Conservation (phyloP, 768 basidiomycete genomes). For the Suillus cothurnatus region DNA sequence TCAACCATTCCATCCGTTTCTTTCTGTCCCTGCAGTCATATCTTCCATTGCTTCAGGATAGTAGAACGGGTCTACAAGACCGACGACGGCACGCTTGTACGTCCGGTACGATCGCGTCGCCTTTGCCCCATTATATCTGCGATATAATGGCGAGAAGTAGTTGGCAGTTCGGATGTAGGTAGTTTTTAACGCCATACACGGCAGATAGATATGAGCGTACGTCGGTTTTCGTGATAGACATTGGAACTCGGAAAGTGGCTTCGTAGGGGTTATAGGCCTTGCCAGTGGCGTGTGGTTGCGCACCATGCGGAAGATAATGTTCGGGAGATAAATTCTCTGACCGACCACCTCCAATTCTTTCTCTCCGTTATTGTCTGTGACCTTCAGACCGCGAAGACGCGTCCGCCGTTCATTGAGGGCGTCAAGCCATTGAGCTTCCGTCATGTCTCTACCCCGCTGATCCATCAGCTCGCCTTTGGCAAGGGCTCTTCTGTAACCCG, state of each 20-base stretch:
- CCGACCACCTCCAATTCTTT: constrained; percentile 64
- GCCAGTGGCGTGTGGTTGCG: constrained; percentile 77
- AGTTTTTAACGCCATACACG: constrained; percentile 82
- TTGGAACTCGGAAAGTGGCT: constrained; percentile 92
- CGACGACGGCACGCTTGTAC: constrained; percentile 92
- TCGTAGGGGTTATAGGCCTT: constrained; percentile 92
- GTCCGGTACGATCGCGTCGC: constrained; percentile 47
- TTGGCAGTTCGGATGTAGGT: constrained; percentile 97
- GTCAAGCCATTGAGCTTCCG: constrained; percentile 62
- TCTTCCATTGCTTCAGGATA: constrained; percentile 84
- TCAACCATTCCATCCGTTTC: constrained; percentile 61
- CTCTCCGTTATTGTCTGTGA: constrained; percentile 41
- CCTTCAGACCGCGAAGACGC: constrained; percentile 67
- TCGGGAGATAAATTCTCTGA: constrained; percentile 87
- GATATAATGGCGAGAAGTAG: constrained; percentile 62
- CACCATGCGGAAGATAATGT: constrained; percentile 79
- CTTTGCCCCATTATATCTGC: constrained; percentile 29
- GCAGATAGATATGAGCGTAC: constrained; percentile 82
- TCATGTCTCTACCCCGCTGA: constrained; percentile 37
- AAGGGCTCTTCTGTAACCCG: constrained; percentile 59
- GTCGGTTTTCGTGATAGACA: constrained; percentile 90
- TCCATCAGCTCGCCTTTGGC: constrained; percentile 52
- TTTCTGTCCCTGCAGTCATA: constrained; percentile 59
- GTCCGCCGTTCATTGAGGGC: constrained; percentile 57
- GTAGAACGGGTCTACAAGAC: constrained; percentile 91